Base-by-base conservation (phyloP, 2,329 filamentous ascomycete genomes). In the Aspergillus sp. region DNA sequence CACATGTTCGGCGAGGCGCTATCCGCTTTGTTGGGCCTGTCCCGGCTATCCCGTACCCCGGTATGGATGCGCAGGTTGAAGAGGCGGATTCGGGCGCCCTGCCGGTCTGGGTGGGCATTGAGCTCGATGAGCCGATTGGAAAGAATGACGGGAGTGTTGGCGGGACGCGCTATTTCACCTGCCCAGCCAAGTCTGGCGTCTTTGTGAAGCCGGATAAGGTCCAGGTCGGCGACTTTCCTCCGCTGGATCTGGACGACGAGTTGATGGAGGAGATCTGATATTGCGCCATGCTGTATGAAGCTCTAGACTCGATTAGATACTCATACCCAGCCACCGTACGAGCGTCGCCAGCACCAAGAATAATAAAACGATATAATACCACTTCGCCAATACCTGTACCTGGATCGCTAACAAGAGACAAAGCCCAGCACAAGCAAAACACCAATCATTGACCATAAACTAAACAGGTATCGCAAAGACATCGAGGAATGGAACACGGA, bases 191-290 rank as follows among this genome's bases (percentile, higher is more conserved):
- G 13, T 71, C 70, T 24, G 76, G 76, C 10, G 71, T 74, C 8
- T 78, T 80, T 49, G 72, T 78, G 1, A 66, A 75, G 41, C 69
- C 76, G 8, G 76, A 79, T 47, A 69, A 75, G 43, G 66, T 78
- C 8, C 70, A 79, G 52, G 66, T 74, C 3, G 76, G 76, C 5
- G 71, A 78, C 40, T 80, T 74, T 37, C 65, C 66, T 3, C 63
- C 66, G 3, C 42, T 74, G 38, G 61, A 57, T 38, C 51, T 71
- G 36, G 69, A 70, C 29, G 69, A 72, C 40, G 63, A 65, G 41
- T 57, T 68, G 33, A 68, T 74, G 59, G 72, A 74, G 51, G 71
- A 74, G 51, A 69, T 75, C 28, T 67, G 42, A 56, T 16, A 13
- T 14, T 29, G 6, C 14, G 7, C 15, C 16, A 12, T 26, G 11